Evolutionary conservation across 345 rosid genomes (phyloP).

Genomic region (Adansonia digitata): DNA sequence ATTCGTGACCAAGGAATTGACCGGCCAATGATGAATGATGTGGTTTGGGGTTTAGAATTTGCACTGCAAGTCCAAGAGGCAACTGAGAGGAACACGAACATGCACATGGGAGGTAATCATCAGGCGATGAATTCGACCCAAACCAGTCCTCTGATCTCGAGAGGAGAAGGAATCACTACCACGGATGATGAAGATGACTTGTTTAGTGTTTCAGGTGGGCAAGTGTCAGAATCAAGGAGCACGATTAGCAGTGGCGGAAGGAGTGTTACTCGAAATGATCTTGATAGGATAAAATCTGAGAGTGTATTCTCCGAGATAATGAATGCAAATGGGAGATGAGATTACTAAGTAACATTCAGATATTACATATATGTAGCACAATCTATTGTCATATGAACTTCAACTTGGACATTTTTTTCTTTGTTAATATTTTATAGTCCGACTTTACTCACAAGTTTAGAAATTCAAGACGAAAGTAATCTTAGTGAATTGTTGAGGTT

Average conservation of each 20-base stretch:
- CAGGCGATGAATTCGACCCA: not conserved
- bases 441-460: no score
- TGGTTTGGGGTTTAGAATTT: slow-evolving; percentile 11
- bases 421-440: no score
- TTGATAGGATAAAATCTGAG: slow-evolving; percentile 2
- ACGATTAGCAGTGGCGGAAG: slow-evolving; percentile 14
- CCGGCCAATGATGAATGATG: not conserved
- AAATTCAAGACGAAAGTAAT: no score
- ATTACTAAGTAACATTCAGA: no score
- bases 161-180: not conserved
- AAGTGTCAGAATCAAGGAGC: slow-evolving; percentile 1
- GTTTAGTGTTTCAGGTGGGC: slow-evolving; percentile 18
- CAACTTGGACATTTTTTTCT: no score
- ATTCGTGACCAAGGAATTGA: not conserved
- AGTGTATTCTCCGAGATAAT: slow-evolving; percentile 30
- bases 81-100: not conserved
- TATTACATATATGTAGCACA: no score
- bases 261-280: not conserved
- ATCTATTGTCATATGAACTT: no score
- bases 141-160: not conserved
- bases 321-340: slow-evolving; percentile 25
- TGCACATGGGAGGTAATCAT: not conserved
- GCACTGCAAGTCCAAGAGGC: slow-evolving; percentile 3
- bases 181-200: slow-evolving; percentile 18
- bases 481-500: no score